These are phyloP conservation scores for Tuber borchii DNA, from an alignment of 495 filamentous ascomycete species.

Conservation along the genomic window DNA sequence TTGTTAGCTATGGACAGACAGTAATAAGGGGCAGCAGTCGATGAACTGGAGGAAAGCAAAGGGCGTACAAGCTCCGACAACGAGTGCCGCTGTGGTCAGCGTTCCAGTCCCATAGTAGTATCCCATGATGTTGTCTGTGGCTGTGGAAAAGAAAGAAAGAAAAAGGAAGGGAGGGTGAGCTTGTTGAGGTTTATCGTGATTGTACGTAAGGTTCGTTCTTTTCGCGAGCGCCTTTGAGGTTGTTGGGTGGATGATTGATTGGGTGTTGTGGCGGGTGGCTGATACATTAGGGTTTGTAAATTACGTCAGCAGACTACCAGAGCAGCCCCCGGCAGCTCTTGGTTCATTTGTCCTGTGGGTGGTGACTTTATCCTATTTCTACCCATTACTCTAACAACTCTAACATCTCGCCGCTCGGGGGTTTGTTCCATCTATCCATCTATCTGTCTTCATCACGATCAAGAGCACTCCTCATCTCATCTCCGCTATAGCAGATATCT, in stretches of 20 bases:
- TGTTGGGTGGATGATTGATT: background rate
- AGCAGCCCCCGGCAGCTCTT: background rate
- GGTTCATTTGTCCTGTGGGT: background rate
- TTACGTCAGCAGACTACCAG: background rate
- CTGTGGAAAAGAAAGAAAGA: slow-evolving; percentile 5
- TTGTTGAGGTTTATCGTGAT: slow-evolving; percentile 19
- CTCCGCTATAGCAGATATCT: background rate
- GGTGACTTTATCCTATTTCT: background rate
- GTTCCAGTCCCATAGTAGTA: slow-evolving; percentile 59
- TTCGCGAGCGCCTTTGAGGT: background rate
- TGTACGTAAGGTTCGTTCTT: slow-evolving; percentile 7
- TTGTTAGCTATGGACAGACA: slow-evolving; percentile 43
- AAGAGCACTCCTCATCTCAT: slow-evolving; percentile 14
- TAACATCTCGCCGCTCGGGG: background rate
- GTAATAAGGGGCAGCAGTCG: slow-evolving; percentile 4
- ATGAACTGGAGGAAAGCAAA: slow-evolving; percentile 10
- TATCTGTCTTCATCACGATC: slow-evolving; percentile 19
- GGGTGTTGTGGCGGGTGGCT: background rate
- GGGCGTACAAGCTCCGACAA: slow-evolving; percentile 78
- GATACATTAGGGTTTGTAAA: background rate
- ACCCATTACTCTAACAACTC: background rate
- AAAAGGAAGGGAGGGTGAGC: slow-evolving; percentile 12
- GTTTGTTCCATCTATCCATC: slow-evolving; percentile 4
- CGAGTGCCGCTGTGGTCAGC: slow-evolving; percentile 61
- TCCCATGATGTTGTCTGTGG: slow-evolving; percentile 24